Percentiles rank a stretch among this genome's conserved stretches.
Conservation (phyloP, 2,329 filamentous ascomycete genomes). For the Sporothrix brunneoviolacea region DNA sequence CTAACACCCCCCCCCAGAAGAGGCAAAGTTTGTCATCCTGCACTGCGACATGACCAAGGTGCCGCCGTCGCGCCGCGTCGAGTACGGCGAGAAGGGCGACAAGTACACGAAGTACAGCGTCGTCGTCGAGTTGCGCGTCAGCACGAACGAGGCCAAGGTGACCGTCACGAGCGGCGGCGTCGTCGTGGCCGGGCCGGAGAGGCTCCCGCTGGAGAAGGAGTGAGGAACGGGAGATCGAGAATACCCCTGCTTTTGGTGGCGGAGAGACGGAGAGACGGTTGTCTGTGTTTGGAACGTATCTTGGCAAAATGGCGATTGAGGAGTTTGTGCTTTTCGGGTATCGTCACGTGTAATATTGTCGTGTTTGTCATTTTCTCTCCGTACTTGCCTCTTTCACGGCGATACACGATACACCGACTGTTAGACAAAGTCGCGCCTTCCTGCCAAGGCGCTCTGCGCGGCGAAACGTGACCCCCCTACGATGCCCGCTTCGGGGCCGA, state of each 20-base stretch:
- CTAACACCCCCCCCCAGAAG: constrained; percentile 1
- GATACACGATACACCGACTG: too few species aligned
- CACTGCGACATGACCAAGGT: constrained; percentile 21
- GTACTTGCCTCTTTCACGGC: not conserved
- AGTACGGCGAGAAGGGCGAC: not conserved
- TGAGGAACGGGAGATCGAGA: not conserved
- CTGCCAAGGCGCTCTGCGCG: too few species aligned
- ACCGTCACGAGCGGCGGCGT: constrained; percentile 10
- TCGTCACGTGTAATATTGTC: not conserved
- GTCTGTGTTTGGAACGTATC: too few species aligned
- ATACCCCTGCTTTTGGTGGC: not conserved
- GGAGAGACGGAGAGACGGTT: too few species aligned
- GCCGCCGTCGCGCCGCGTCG: constrained; percentile 9
- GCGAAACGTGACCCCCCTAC: too few species aligned
- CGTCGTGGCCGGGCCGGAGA: constrained; percentile 5
- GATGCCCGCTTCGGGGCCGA: constrained; percentile 5
- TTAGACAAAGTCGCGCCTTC: too few species aligned
- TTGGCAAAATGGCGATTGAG: not conserved
- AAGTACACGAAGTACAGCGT: constrained; percentile 10
- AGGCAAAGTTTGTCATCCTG: constrained; percentile 15
- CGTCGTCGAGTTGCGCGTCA: constrained; percentile 13
- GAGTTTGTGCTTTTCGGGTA: not conserved
- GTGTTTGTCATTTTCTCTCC: not conserved
- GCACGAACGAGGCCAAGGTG: constrained; percentile 2
- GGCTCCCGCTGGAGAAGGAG: not conserved